phyloP scores from a whole-genome alignment of 179 eudicot species.

The Beta corolliflora region DNA sequence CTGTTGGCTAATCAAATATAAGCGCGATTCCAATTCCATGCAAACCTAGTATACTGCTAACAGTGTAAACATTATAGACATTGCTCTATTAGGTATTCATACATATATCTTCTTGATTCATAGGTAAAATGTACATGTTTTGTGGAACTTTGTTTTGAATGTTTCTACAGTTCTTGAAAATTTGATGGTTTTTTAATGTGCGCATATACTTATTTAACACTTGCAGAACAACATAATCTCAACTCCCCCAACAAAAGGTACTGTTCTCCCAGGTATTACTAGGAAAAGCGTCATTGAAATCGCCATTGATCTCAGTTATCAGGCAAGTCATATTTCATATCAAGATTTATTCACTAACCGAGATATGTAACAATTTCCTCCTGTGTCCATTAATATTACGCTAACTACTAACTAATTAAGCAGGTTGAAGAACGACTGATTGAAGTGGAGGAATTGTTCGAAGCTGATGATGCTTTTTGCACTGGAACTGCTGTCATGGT shows the following conservation, averaged over 20 bases:
- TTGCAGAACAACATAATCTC: constrained; percentile 37
- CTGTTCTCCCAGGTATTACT: constrained; percentile 47
- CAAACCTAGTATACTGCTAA: too few species aligned
- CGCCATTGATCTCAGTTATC: constrained; percentile 39
- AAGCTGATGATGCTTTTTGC: constrained; percentile 85
- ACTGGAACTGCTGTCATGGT: constrained; percentile 85
- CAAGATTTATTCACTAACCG: not conserved
- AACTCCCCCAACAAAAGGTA: constrained; percentile 43
- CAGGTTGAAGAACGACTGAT: constrained; percentile 77
- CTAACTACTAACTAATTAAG: not conserved
- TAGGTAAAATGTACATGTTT: too few species aligned
- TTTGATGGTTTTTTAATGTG: too few species aligned
- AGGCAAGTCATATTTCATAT: constrained; percentile 13
- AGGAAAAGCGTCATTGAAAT: constrained; percentile 47
- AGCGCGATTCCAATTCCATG: too few species aligned
- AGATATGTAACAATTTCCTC: not conserved
- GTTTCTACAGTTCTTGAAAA: too few species aligned
- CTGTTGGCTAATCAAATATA: not conserved
- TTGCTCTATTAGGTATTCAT: too few species aligned
- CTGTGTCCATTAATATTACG: not conserved
- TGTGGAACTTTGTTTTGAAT: too few species aligned
- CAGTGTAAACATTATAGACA: too few species aligned
- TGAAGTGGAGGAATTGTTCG: constrained; percentile 64
- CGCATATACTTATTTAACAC: not conserved
- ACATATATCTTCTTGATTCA: too few species aligned